Evolutionary conservation across 2,329 filamentous ascomycete genomes (phyloP).

Genomic region (Trichoderma endophyticum): DNA sequence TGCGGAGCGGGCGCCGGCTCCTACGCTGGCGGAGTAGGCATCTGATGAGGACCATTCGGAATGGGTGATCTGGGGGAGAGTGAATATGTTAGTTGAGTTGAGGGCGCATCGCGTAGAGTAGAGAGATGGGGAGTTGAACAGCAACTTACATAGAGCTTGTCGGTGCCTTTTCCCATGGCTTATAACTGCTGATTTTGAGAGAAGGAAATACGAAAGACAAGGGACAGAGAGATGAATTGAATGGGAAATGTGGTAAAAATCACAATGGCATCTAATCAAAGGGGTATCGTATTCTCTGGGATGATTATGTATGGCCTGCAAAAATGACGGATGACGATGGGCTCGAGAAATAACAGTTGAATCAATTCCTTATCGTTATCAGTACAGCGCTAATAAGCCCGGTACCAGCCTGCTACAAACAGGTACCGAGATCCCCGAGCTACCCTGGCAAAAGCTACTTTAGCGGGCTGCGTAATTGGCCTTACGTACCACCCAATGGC

Average conservation of each 20-base stretch:
- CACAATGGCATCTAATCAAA: not conserved
- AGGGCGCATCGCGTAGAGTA: not conserved
- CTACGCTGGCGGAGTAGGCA: slow-evolving; percentile 77
- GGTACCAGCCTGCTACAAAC: not conserved
- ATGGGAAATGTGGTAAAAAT: not conserved
- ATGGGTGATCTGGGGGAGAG: slow-evolving; percentile 69
- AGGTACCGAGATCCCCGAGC: not conserved
- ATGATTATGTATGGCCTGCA: not conserved
- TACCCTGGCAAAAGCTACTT: not conserved
- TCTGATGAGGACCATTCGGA: slow-evolving; percentile 95
- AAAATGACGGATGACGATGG: slow-evolving; percentile 1
- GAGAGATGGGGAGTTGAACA: not conserved
- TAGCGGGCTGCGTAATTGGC: slow-evolving; percentile 12
- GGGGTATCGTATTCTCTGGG: not conserved
- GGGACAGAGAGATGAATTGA: not conserved
- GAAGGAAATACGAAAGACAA: not conserved
- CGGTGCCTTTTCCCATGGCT: slow-evolving; percentile 43
- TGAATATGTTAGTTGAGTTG: not conserved
- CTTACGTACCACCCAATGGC: slow-evolving; percentile 15
- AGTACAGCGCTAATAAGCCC: not conserved
- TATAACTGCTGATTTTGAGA: not conserved
- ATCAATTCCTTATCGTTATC: slow-evolving; percentile 19
- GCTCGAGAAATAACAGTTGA: not conserved
- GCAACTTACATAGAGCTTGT: slow-evolving; percentile 42
- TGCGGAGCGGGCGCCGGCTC: slow-evolving; percentile 58